Percentiles rank a stretch among this genome's conserved stretches.
Conservation (phyloP, 176 grass and related monocot genomes). For the Zea luxurians region DNA sequence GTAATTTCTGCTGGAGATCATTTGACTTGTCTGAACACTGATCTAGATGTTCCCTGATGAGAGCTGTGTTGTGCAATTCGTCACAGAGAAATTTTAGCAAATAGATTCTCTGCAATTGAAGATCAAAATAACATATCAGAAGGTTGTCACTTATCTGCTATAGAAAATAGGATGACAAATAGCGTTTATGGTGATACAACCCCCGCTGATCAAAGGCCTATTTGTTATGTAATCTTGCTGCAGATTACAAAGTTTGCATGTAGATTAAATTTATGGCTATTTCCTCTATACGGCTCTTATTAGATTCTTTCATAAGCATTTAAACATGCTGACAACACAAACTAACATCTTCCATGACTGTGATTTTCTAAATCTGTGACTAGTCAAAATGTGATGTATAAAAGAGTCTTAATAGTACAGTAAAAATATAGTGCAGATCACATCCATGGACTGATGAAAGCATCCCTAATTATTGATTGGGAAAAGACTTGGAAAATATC, state of each 20-base stretch:
- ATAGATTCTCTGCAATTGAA: slow-evolving; percentile 74
- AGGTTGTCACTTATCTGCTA: slow-evolving; percentile 31
- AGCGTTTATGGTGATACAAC: slow-evolving; percentile 2
- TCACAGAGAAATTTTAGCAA: slow-evolving; percentile 95
- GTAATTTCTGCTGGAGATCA: slow-evolving; percentile 88
- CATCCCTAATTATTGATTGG: neutral
- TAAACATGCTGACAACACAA: slow-evolving; percentile 16
- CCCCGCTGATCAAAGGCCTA: neutral
- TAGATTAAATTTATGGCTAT: neutral
- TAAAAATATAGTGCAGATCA: slow-evolving; percentile 3
- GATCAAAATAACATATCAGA: slow-evolving; percentile 45
- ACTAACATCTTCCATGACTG: neutral
- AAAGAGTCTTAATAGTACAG: neutral
- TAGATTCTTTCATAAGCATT: neutral
- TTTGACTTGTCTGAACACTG: slow-evolving; percentile 76
- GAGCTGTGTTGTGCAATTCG: slow-evolving; percentile 82
- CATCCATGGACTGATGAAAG: neutral
- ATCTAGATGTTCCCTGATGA: slow-evolving; percentile 88
- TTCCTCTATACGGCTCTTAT: neutral
- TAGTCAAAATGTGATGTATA: neutral
- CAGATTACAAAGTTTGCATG: slow-evolving; percentile 3
- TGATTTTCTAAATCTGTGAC: neutral
- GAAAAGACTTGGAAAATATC: neutral
- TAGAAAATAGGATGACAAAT: slow-evolving; percentile 27
- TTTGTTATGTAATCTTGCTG: neutral